These are phyloP conservation scores for Darksidea phi DNA, from an alignment of 495 filamentous ascomycete genomes.

Conservation along the genomic window DNA sequence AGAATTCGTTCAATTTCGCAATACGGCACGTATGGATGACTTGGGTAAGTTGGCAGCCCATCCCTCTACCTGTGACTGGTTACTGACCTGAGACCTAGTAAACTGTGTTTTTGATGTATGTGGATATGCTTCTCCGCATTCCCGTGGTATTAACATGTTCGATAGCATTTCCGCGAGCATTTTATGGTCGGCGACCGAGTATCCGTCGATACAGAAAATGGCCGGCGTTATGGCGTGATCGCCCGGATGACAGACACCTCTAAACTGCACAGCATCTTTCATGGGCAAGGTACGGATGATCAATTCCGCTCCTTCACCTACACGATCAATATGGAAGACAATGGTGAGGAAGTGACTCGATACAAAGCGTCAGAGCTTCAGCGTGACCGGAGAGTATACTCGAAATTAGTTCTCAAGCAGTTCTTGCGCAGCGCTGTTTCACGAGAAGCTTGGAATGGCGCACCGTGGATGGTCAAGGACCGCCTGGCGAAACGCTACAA, in stretches of 20 bases:
- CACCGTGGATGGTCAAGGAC: slow-evolving; percentile 92
- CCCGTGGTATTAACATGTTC: slow-evolving; percentile 6
- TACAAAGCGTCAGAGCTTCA: slow-evolving; percentile 49
- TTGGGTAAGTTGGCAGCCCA: slow-evolving; percentile 58
- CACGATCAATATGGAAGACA: slow-evolving; percentile 21
- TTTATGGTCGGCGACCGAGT: slow-evolving; percentile 93
- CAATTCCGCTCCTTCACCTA: slow-evolving; percentile 26
- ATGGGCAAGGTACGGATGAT: slow-evolving; percentile 6
- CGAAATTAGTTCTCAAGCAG: slow-evolving; percentile 87
- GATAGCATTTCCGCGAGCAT: slow-evolving; percentile 84
- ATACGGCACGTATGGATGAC: slow-evolving; percentile 85
- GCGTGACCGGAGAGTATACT: slow-evolving; percentile 89
- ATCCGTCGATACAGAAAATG: slow-evolving; percentile 66
- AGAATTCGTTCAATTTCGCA: slow-evolving; percentile 85
- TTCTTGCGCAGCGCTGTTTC: slow-evolving; percentile 95
- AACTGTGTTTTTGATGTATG: slow-evolving; percentile 64
- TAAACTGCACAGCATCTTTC: slow-evolving; percentile 23
- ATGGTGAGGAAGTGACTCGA: slow-evolving; percentile 17
- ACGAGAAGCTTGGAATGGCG: slow-evolving; percentile 87
- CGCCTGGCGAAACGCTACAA: slow-evolving; percentile 79
- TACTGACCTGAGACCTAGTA: slow-evolving; percentile 49
- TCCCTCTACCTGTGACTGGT: neutral
- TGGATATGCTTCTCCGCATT: slow-evolving; percentile 4
- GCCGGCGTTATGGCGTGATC: slow-evolving; percentile 72
- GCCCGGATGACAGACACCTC: slow-evolving; percentile 53